A percentile compares a stretch with the other conserved stretches of the same genome.
phyloP scores from a whole-genome alignment of 2,329 filamentous ascomycete species.

The Aspergillus fumigatiaffinis region DNA sequence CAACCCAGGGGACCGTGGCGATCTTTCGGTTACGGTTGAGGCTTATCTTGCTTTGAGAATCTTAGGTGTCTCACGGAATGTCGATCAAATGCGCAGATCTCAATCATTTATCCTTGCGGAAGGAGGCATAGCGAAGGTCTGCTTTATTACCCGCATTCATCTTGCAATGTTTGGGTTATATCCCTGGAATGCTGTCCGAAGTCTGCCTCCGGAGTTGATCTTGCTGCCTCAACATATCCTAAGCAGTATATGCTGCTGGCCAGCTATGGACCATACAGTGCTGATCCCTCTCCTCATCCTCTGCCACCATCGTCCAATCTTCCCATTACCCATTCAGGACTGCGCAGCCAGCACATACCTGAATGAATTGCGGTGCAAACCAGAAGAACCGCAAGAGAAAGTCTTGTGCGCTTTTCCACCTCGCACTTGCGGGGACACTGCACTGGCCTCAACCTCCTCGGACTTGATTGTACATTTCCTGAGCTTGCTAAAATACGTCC shows the following conservation, averaged over 20 bases:
- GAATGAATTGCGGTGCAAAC: constrained; percentile 32
- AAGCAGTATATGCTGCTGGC: constrained; percentile 29
- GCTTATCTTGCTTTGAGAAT: constrained; percentile 36
- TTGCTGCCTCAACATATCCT: constrained; percentile 23
- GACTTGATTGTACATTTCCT: too few relatives aligned
- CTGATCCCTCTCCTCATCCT: constrained; percentile 15
- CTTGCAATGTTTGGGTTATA: constrained; percentile 32
- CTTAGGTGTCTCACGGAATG: constrained; percentile 17
- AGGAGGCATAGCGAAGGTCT: constrained; percentile 30
- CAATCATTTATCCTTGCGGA: constrained; percentile 17
- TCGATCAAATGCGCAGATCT: constrained; percentile 14
- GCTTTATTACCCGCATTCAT: constrained; percentile 28
- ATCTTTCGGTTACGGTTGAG: constrained; percentile 28
- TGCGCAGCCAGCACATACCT: constrained; percentile 20
- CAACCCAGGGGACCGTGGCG: constrained; percentile 18
- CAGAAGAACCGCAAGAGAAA: constrained; percentile 10
- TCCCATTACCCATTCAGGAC: constrained; percentile 22
- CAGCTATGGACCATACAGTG: constrained; percentile 17
- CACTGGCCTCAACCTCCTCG: background rate
- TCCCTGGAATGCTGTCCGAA: constrained; percentile 30
- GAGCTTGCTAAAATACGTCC: too few relatives aligned
- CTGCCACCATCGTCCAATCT: constrained; percentile 28
- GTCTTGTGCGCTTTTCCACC: constrained; percentile 11
- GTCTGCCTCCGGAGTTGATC: constrained; percentile 33
- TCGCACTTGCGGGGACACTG: constrained; percentile 11